phyloP scores from a whole-genome alignment of 23 red algal species.

The Gracilaria vermiculophylla region DNA sequence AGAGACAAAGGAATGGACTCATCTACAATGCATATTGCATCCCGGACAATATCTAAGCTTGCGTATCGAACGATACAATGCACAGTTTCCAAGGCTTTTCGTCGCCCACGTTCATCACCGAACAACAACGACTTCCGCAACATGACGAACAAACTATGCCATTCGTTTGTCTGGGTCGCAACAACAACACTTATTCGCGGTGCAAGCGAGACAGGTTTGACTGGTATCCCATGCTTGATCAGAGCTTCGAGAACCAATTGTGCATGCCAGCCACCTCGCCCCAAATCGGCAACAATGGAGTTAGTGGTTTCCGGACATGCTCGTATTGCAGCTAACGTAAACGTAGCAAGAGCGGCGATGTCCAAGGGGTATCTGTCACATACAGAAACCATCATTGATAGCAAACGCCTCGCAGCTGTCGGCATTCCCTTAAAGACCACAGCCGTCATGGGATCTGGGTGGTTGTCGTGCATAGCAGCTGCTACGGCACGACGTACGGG shows the following conservation, averaged over 20 bases:
- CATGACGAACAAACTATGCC: constrained; percentile 33
- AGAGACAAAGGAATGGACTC: constrained; percentile 17
- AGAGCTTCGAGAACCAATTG: constrained; percentile 15
- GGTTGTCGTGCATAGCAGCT: neutral
- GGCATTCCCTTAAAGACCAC: neutral
- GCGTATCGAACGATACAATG: constrained; percentile 8
- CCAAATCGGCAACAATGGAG: constrained; percentile 11
- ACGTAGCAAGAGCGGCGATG: neutral
- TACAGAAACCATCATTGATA: constrained; percentile 3
- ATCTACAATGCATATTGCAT: constrained; percentile 26
- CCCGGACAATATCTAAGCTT: neutral
- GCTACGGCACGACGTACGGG: neutral
- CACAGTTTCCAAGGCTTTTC: constrained; percentile 17
- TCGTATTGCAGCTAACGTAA: neutral
- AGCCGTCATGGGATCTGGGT: neutral
- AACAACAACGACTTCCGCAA: constrained; percentile 43
- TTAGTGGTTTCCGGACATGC: neutral
- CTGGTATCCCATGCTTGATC: neutral
- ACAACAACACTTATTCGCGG: constrained; percentile 27
- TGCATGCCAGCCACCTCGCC: neutral
- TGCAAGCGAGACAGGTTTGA: neutral
- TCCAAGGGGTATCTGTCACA: neutral
- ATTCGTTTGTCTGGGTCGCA: neutral
- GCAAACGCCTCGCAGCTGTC: neutral
- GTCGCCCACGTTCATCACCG: constrained; percentile 9